These are phyloP conservation scores for Graphilbum ipis-grandicollis DNA, from an alignment of 2,329 filamentous ascomycete species.

Conservation along the genomic window DNA sequence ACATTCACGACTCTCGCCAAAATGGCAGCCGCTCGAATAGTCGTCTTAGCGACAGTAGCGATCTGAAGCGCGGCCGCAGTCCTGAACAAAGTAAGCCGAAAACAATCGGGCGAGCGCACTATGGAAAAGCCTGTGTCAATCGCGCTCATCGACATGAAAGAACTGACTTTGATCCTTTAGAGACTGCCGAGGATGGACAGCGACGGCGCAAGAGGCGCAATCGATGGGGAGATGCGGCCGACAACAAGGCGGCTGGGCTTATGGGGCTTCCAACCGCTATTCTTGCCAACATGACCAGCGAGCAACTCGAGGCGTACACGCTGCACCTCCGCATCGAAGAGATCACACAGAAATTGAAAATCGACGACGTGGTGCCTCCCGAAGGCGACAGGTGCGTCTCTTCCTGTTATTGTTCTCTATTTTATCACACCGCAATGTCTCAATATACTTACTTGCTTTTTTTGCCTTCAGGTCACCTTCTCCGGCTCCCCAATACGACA, in stretches of 20 bases:
- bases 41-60: constrained; percentile 20
- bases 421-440: neutral
- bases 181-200: constrained; percentile 45
- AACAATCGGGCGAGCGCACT: neutral
- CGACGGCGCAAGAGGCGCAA: constrained; percentile 96
- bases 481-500: constrained; percentile 93
- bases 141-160: neutral
- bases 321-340: constrained; percentile 95
- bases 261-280: constrained; percentile 97
- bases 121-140: neutral
- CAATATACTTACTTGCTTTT: constrained; percentile 6
- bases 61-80: constrained; percentile 78
- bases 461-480: constrained; percentile 60
- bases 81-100: constrained; percentile 54
- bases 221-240: constrained; percentile 89
- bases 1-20: constrained; percentile 11
- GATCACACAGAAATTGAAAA: constrained; percentile 97
- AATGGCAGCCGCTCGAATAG: constrained; percentile 6
- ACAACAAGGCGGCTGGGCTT: constrained; percentile 95
- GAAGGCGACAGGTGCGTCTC: constrained; percentile 76
- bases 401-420: constrained; percentile 1
- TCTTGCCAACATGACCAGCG: constrained; percentile 92
- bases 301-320: constrained; percentile 95
- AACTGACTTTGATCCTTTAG: neutral
- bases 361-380: constrained; percentile 95